phyloP scores from a whole-genome alignment of 345 rosid species.

The Kandelia obovata region DNA sequence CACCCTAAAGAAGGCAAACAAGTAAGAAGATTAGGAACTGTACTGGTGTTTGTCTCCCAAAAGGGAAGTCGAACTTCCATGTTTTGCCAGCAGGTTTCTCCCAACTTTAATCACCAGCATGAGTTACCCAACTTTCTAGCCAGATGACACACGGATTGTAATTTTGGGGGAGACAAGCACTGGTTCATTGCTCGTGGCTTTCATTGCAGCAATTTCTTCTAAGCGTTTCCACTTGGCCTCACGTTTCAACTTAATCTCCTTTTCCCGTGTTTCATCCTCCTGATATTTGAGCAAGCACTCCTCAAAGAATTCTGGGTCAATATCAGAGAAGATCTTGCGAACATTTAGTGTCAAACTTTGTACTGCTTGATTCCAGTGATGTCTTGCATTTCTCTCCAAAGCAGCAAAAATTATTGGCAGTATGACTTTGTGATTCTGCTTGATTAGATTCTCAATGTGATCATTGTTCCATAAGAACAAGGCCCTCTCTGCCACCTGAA shows the following conservation, averaged over 20 bases:
- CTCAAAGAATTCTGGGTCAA: slow-evolving; percentile 67
- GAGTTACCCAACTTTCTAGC: slow-evolving; percentile 24
- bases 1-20: slow-evolving; percentile 9
- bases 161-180: slow-evolving; percentile 40
- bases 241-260: slow-evolving; percentile 41
- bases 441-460: slow-evolving; percentile 74
- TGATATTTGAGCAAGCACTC: slow-evolving; percentile 59
- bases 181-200: slow-evolving; percentile 43
- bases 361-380: slow-evolving; percentile 85
- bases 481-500: slow-evolving; percentile 83
- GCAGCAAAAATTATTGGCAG: slow-evolving; percentile 75
- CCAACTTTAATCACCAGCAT: neutral
- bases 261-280: slow-evolving; percentile 59
- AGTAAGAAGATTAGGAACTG: slow-evolving; percentile 14
- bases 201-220: slow-evolving; percentile 65
- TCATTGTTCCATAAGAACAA: slow-evolving; percentile 88
- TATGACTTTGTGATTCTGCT: slow-evolving; percentile 64
- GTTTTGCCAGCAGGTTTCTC: slow-evolving; percentile 14
- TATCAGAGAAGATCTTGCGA: slow-evolving; percentile 68
- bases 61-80: slow-evolving; percentile 4
- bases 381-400: slow-evolving; percentile 61
- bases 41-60: neutral
- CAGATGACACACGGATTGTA: slow-evolving; percentile 26
- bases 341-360: slow-evolving; percentile 73
- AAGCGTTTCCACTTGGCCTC: slow-evolving; percentile 66